A percentile compares a stretch with the other conserved stretches of the same genome.
phyloP scores from a whole-genome alignment of 2,329 filamentous ascomycete species.

The Xylariaceae sp. region DNA sequence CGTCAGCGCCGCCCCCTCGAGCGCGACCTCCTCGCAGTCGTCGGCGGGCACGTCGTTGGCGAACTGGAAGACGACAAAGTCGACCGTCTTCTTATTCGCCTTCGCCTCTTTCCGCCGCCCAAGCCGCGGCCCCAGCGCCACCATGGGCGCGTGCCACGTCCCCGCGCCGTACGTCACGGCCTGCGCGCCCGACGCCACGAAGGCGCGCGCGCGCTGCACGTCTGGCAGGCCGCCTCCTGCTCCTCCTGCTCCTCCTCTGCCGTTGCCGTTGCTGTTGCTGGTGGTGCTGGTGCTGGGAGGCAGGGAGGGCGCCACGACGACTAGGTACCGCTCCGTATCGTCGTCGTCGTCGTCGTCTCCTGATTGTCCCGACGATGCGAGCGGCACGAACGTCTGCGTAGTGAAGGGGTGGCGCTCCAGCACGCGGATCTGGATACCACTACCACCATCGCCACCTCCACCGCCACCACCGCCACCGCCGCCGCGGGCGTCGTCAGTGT shows the following conservation, averaged over 20 bases:
- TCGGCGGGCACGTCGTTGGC: slow-evolving; percentile 73
- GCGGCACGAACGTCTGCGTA: slow-evolving; percentile 83
- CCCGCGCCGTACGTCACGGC: slow-evolving; percentile 88
- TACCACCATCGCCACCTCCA: slow-evolving; percentile 13
- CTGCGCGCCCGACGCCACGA: slow-evolving; percentile 68
- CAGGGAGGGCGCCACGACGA: slow-evolving; percentile 79
- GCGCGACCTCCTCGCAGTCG: slow-evolving; percentile 74
- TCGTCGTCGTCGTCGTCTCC: slow-evolving; percentile 27
- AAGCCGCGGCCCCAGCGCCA: slow-evolving; percentile 60
- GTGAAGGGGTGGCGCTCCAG: slow-evolving; percentile 92
- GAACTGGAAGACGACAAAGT: slow-evolving; percentile 87
- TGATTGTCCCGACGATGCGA: slow-evolving; percentile 35
- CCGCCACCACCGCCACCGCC: slow-evolving; percentile 1
- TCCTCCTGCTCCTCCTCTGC: slow-evolving; percentile 37
- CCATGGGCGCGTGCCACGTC: slow-evolving; percentile 97
- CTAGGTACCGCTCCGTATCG: slow-evolving; percentile 56
- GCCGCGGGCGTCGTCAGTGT: too few species aligned
- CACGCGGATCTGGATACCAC: slow-evolving; percentile 58
- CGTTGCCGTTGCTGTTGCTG: slow-evolving; percentile 8
- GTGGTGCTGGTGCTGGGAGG: slow-evolving; percentile 30
- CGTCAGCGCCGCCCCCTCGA: slow-evolving; percentile 27
- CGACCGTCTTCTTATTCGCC: slow-evolving; percentile 51
- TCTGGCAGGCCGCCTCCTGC: slow-evolving; percentile 65
- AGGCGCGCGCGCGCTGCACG: slow-evolving; percentile 61
- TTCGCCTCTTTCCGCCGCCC: too few species aligned